phyloP scores from a whole-genome alignment of 176 grass and related monocot species.

The Oryza glaberrima region DNA sequence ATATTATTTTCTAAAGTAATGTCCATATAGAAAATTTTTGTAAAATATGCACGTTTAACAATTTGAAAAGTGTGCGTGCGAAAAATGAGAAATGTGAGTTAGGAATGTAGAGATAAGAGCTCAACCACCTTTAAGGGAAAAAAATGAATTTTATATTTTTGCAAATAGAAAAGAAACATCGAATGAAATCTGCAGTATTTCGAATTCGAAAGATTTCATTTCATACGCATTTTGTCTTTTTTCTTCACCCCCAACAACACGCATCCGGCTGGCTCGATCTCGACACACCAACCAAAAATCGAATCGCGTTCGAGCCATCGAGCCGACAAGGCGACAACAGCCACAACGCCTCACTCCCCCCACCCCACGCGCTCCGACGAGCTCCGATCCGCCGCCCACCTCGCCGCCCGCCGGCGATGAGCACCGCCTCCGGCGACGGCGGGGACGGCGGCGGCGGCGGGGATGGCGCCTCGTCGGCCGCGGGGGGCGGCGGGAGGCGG shows the following conservation, averaged over 20 bases:
- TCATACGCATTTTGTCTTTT: neutral
- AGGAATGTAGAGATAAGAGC: too few species aligned
- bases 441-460: slow-evolving; percentile 33
- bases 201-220: neutral
- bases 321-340: neutral
- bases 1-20: too few species aligned
- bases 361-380: slow-evolving; percentile 23
- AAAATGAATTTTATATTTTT: too few species aligned
- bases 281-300: neutral
- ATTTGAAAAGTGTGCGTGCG: too few species aligned
- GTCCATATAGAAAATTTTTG: too few species aligned
- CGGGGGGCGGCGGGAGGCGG: slow-evolving; percentile 55
- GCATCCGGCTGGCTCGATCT: neutral
- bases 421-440: slow-evolving; percentile 60
- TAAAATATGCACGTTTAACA: too few species aligned
- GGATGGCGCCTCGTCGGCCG: slow-evolving; percentile 46
- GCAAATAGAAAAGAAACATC: too few species aligned
- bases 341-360: neutral
- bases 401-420: slow-evolving; percentile 50
- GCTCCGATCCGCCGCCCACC: slow-evolving; percentile 31
- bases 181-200: neutral
- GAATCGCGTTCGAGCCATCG: neutral
- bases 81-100: too few species aligned
- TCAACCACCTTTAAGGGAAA: too few species aligned
- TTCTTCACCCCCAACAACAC: neutral